Evolutionary conservation across 305 asterid species (phyloP).

Genomic region (Ajuga reptans): DNA sequence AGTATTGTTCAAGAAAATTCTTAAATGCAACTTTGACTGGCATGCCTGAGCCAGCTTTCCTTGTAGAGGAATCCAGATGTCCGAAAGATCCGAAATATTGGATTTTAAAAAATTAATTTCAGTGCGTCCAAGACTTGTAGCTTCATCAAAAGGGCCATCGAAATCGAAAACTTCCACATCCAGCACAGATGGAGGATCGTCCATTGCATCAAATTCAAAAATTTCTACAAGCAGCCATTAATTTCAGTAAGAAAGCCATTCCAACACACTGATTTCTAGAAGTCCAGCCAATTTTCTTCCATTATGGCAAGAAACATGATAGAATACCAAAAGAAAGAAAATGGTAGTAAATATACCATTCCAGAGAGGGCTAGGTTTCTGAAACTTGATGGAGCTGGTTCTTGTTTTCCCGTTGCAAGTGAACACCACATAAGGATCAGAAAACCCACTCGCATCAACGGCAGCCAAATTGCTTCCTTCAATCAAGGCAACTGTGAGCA

Average conservation of each 20-base stretch:
- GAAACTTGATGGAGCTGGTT: constrained; percentile 92
- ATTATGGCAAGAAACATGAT: constrained; percentile 13
- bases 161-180: constrained; percentile 82
- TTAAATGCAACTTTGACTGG: constrained; percentile 84
- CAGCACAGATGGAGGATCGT: constrained; percentile 86
- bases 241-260: constrained; percentile 17
- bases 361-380: constrained; percentile 75
- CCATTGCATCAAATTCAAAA: constrained; percentile 98
- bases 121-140: constrained; percentile 75
- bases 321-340: constrained; percentile 1
- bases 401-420: constrained; percentile 85
- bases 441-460: constrained; percentile 69
- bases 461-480: constrained; percentile 84
- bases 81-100: constrained; percentile 74
- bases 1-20: constrained; percentile 77
- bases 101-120: constrained; percentile 73
- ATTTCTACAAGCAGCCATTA: constrained; percentile 55
- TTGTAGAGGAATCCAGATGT: constrained; percentile 80
- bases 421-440: constrained; percentile 93
- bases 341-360: constrained; percentile 45
- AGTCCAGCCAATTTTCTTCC: not conserved
- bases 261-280: not conserved
- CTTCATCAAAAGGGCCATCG: constrained; percentile 90
- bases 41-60: constrained; percentile 96
- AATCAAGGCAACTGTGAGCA: constrained; percentile 87